Evolutionary conservation across 139 green algal species (phyloP).

Genomic region (Auxenochlorella pyrenoidosa): DNA sequence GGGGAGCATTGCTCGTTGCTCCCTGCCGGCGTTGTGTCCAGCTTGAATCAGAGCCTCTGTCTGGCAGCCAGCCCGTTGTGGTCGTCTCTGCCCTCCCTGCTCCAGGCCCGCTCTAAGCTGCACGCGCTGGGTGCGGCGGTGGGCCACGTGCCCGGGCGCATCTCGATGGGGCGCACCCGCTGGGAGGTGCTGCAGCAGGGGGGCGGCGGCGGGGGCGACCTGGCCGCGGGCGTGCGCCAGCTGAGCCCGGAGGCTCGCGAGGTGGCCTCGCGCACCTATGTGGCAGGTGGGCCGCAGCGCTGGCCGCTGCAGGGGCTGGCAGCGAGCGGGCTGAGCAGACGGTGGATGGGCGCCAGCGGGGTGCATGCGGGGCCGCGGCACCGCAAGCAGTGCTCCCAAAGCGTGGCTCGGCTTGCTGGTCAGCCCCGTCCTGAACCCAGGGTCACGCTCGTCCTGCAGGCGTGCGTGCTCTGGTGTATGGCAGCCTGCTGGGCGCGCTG

Average conservation of each 20-base stretch:
- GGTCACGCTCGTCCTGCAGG: neutral
- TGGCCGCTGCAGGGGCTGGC: neutral
- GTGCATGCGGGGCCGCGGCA: neutral
- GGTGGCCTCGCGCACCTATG: constrained; percentile 34
- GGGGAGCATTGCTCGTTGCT: too few species aligned
- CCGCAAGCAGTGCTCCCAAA: neutral
- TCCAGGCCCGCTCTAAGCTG: neutral
- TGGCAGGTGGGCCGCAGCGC: constrained; percentile 8
- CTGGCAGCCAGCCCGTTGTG: too few species aligned
- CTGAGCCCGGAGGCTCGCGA: constrained; percentile 37
- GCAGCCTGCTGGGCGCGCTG: constrained; percentile 25
- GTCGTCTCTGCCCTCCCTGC: too few species aligned
- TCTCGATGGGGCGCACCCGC: constrained; percentile 41
- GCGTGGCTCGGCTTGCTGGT: too few species aligned
- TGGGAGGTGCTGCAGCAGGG: neutral
- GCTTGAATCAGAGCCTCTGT: too few species aligned
- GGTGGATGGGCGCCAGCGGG: neutral
- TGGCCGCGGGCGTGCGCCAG: neutral
- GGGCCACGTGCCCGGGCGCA: constrained; percentile 47
- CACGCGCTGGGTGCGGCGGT: constrained; percentile 40
- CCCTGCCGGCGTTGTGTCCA: too few species aligned
- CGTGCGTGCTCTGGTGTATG: constrained; percentile 35
- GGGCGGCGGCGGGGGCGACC: neutral
- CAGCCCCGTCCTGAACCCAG: neutral
- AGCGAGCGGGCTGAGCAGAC: neutral